phyloP scores from a whole-genome alignment of 2,329 filamentous ascomycete species.

The Pseudocercospora macadamiae region DNA sequence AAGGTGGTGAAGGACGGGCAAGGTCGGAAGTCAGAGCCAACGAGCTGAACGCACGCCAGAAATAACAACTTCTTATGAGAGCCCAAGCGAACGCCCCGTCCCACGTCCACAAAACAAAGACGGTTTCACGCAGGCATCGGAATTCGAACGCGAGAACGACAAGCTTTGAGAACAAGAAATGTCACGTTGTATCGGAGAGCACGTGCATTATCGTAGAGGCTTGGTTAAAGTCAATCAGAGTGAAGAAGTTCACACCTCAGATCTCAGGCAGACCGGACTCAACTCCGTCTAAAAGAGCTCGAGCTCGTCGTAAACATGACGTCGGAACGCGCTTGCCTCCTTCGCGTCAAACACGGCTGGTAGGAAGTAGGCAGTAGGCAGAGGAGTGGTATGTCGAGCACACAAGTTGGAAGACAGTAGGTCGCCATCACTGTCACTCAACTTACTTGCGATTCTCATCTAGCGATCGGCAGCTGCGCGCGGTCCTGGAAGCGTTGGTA shows the following conservation, averaged over 20 bases:
- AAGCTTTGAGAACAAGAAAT: neutral
- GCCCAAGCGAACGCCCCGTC: neutral
- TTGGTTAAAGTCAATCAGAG: neutral
- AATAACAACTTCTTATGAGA: too few species aligned
- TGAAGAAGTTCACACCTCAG: neutral
- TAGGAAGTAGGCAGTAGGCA: too few species aligned
- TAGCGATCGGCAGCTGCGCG: too few species aligned
- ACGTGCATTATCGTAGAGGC: neutral
- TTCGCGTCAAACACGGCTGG: neutral
- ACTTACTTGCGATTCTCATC: too few species aligned
- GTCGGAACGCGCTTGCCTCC: neutral
- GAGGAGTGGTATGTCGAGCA: too few species aligned
- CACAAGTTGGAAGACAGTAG: neutral
- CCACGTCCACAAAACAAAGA: neutral
- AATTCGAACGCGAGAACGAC: too few species aligned
- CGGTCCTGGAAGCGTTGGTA: too few species aligned
- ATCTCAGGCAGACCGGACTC: neutral
- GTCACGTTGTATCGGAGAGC: constrained; percentile 5
- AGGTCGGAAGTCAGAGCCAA: neutral
- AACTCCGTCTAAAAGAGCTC: neutral
- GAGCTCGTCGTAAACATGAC: neutral
- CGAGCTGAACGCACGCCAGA: neutral
- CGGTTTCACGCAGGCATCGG: too few species aligned
- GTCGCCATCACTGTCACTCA: neutral
- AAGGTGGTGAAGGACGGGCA: neutral